Base-by-base conservation (phyloP, 768 basidiomycete species). In the Psilocybe cyanescens region DNA sequence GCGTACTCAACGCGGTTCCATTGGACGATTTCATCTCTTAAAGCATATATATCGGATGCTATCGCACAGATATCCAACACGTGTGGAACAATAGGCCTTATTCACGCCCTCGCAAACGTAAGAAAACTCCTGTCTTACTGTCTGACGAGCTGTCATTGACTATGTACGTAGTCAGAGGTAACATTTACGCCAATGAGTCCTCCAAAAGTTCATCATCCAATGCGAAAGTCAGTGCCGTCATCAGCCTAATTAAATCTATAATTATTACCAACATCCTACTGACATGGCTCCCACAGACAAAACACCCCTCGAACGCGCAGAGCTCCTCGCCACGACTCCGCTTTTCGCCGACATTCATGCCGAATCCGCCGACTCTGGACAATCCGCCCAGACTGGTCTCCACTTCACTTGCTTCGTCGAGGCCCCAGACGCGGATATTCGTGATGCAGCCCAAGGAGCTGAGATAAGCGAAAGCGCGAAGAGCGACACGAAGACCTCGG, bases 401-500 rank as follows among this genome's bases (percentile, higher is more conserved):
- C 96, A 97, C 74, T 98, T 96, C 65, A 92, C 91, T 1, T 88
- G 89, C 67, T 98, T 97, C 67, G 85, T 97, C 35, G 81, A 82
- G 60, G 91, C 91, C 0, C 86, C 87, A 1, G 78, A 75, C 33
- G 71, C 77, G 1, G 72, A 73, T 1, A 64, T 75, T 12, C 70
- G 81, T n/a, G 72, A 70, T 39, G 65, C 66, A 5, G 68, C 71
- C 5, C 61, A 67, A 12, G 71, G 68, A 4, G 59, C 65, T 24
- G 66, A 69, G 0, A 66, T 68, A 44, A 48, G 66, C 16, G 31
- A 52, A 3, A 63, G 37, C n/a, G 57, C 55, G 9, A 47, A 47
- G 14, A 68, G 69, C 63, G 74, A 64, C 29, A 63, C 64, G 30
- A 51, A 60, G 30, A 68, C 60, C 0, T 61, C 67, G 4, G 4